Evolutionary conservation across 768 basidiomycete species (phyloP).

Genomic region (Suillus bovinus): DNA sequence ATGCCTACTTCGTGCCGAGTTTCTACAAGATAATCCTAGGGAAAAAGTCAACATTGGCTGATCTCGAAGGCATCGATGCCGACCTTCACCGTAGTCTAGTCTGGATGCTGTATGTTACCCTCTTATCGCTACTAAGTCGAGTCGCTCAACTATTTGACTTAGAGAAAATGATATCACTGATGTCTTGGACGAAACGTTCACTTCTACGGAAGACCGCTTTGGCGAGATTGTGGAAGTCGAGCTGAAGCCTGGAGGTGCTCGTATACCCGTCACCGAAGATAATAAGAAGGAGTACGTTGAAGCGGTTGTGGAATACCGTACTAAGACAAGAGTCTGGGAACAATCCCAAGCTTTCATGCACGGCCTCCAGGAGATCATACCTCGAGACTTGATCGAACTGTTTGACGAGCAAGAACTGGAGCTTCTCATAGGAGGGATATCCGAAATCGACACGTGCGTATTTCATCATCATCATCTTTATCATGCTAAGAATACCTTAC

Average conservation of each 20-base stretch:
- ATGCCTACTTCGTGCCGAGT: conserved; percentile 77
- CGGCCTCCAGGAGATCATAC: conserved; percentile 83
- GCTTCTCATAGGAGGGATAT: conserved; percentile 89
- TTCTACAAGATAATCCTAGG: conserved; percentile 79
- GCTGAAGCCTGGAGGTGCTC: conserved; percentile 62
- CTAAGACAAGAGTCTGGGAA: conserved; percentile 75
- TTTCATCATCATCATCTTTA: neutral
- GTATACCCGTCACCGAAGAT: conserved; percentile 64
- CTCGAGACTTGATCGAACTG: conserved; percentile 80
- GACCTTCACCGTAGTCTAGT: conserved; percentile 67
- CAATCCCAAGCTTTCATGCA: conserved; percentile 87
- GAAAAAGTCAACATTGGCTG: conserved; percentile 58
- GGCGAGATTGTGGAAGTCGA: conserved; percentile 71
- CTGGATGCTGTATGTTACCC: conserved; percentile 68
- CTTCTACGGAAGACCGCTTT: conserved; percentile 70
- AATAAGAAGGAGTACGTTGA: conserved; percentile 83
- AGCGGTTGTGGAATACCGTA: conserved; percentile 79
- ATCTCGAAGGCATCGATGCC: conserved; percentile 70
- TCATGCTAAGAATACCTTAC: neutral
- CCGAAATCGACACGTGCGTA: conserved; percentile 82
- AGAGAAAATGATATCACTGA: conserved; percentile 80
- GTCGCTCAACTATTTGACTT: conserved; percentile 10
- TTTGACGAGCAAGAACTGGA: conserved; percentile 92
- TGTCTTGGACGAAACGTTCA: conserved; percentile 73
- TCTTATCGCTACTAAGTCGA: neutral